Base-by-base conservation (phyloP, 2,329 filamentous ascomycete genomes). In the Chrysoporthe deuterocubensis region DNA sequence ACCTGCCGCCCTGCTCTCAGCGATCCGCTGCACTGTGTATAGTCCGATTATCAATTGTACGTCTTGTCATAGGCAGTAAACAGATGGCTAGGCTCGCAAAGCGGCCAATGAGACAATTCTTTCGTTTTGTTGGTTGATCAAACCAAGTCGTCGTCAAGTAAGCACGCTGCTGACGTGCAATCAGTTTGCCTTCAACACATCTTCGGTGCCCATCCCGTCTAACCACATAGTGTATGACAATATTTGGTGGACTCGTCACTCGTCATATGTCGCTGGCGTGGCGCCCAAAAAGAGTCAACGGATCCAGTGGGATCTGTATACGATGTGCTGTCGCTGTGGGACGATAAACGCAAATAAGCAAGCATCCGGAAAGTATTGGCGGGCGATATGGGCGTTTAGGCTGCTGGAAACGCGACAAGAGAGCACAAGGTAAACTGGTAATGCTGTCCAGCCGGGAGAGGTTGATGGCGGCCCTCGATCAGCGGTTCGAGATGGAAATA, bases 81-180 rank as follows among this genome's bases (percentile, higher is more conserved):
- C 3, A 48, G 26, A 18, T 9, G 48, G 34, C 16, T 13, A 11
- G 57, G 40, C 37, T 42, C 57, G 16, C 57, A 60, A 7, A 60
- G 37, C 40, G 37, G 57, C 57, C 57, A 60, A 42, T 60, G 4
- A 44, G n/a, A 34, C 21, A 32, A 26, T 2, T 13, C 18, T 14
- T n/a, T 14, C 34, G 54, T 14, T 40, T 18, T 57, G 34, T 6
- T 57, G 32, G 32, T 34, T 57, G 54, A 40, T 40, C 6, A 40
- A 37, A 3, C 14, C 26, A 40, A n/a, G 32, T 32, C 9, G 54
- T 57, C 54, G 54, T n/a, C 9, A 34, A 40, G 9, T 57, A 18
- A 11, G 52, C 52, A 37, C 54, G 34, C 54, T 37, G 54, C 54
- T 34, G 54, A 40, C 9, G 54, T 57, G 54, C 54, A 40, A 57